These are phyloP conservation scores for Polytolypa hystricis DNA, from an alignment of 2,329 filamentous ascomycete genomes.

Conservation along the genomic window DNA sequence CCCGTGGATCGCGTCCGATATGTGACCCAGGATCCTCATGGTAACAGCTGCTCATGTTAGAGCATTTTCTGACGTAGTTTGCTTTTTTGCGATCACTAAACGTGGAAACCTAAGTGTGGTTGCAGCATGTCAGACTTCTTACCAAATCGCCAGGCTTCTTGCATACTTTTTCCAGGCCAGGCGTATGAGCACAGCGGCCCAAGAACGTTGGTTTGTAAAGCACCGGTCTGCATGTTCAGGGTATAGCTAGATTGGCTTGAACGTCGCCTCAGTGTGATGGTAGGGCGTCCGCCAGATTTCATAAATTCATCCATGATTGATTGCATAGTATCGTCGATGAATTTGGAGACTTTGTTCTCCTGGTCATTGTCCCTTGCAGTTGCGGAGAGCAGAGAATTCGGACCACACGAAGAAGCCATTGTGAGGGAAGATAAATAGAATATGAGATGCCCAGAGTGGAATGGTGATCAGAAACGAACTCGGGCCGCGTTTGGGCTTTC, in stretches of 20 bases:
- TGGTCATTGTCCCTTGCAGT: no score
- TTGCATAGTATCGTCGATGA: constrained; percentile 20
- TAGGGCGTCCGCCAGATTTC: constrained; percentile 18
- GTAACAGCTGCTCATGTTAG: constrained; percentile 47
- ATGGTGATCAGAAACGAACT: no score
- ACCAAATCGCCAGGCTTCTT: constrained; percentile 51
- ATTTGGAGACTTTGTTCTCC: constrained; percentile 17
- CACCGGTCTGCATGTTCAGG: constrained; percentile 20
- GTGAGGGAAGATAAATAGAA: no score
- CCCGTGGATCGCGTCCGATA: constrained; percentile 41
- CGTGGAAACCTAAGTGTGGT: background rate
- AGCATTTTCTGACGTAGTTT: no score
- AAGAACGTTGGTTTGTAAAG: constrained; percentile 15
- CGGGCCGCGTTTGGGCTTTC: no score
- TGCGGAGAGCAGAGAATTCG: no score
- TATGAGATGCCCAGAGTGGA: no score
- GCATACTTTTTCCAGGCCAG: constrained; percentile 44
- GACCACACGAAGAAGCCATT: no score
- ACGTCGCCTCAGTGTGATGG: constrained; percentile 19
- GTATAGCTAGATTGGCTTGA: constrained; percentile 14
- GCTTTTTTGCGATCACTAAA: no score
- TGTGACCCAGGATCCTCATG: constrained; percentile 44
- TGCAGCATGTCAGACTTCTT: constrained; percentile 5
- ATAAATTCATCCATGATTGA: constrained; percentile 18
- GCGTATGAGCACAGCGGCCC: constrained; percentile 26